Conservation (phyloP, 805 yeast genomes). For the Saccharomycopsis microspora region DNA sequence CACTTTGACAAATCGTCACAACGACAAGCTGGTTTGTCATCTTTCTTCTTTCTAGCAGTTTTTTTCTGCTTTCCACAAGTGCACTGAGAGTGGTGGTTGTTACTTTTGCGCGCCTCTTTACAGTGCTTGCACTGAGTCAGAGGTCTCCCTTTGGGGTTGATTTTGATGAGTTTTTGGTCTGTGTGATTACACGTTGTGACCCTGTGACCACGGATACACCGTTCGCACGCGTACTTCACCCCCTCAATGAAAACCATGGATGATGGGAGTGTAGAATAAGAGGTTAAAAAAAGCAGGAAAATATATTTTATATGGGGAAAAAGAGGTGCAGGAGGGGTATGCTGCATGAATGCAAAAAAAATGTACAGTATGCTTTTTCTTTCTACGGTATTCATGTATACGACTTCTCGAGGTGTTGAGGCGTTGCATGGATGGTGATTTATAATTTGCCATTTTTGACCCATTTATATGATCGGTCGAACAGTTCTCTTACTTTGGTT, state of each 20-base stretch:
- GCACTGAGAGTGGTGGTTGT: constrained; percentile 58
- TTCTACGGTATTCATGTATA: too few relatives aligned
- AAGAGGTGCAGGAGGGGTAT: too few relatives aligned
- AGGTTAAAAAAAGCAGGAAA: background rate
- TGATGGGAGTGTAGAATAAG: too few relatives aligned
- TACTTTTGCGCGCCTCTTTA: constrained; percentile 57
- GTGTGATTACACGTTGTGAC: constrained; percentile 91
- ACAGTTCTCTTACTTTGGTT: too few relatives aligned
- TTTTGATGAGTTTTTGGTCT: constrained; percentile 82
- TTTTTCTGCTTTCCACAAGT: constrained; percentile 50
- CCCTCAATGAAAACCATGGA: constrained; percentile 85
- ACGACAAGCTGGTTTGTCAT: constrained; percentile 21
- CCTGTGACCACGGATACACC: constrained; percentile 94
- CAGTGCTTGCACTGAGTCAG: constrained; percentile 86
- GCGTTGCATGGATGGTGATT: too few relatives aligned
- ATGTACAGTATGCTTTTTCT: too few relatives aligned
- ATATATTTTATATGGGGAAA: background rate
- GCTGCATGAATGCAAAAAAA: too few relatives aligned
- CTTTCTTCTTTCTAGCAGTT: constrained; percentile 19
- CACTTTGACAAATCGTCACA: constrained; percentile 21
- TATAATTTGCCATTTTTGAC: too few relatives aligned
- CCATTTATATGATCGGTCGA: too few relatives aligned
- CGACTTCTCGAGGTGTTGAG: too few relatives aligned
- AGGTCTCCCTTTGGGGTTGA: constrained; percentile 95
- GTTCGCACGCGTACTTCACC: constrained; percentile 88